Conservation (phyloP, 1,284 basidiomycete genomes). For the Spongispora temasekensis region DNA sequence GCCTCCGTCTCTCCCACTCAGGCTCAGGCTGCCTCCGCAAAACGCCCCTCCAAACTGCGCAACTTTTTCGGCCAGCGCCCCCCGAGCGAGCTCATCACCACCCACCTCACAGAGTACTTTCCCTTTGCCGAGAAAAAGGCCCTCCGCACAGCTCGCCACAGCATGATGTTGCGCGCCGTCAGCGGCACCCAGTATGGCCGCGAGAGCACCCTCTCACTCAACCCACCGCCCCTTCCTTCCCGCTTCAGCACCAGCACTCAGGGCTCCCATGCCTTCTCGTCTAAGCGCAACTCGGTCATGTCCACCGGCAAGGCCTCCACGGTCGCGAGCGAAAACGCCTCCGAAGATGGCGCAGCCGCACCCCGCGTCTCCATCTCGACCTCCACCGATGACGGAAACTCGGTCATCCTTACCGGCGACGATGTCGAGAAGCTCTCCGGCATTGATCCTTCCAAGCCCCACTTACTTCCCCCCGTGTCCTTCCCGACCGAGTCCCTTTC, state of each 20-base stretch:
- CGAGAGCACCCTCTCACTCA: conserved; percentile 53
- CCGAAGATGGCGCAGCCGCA: conserved; percentile 39
- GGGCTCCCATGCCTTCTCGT: conserved; percentile 57
- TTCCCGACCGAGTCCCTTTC: conserved; percentile 78
- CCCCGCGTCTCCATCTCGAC: conserved; percentile 77
- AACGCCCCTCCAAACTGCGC: conserved; percentile 73
- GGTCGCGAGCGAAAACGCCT: conserved; percentile 25
- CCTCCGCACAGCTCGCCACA: conserved; percentile 82
- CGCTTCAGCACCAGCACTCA: conserved; percentile 72
- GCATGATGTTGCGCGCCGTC: conserved; percentile 64
- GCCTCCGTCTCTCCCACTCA: conserved; percentile 44
- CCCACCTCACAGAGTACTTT: conserved; percentile 96
- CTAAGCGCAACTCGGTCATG: conserved; percentile 53
- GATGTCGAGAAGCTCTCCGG: conserved; percentile 40
- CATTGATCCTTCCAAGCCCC: conserved; percentile 44
- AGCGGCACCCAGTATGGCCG: conserved; percentile 38
- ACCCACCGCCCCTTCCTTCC: conserved; percentile 44
- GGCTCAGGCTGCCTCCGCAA: conserved; percentile 34
- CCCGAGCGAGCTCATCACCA: conserved; percentile 95
- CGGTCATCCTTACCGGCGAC: conserved; percentile 55
- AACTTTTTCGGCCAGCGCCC: conserved; percentile 99
- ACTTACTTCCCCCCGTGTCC: conserved; percentile 79
- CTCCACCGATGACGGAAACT: conserved; percentile 57
- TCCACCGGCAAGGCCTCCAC: conserved; percentile 43
- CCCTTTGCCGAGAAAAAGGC: conserved; percentile 90